Base-by-base conservation (phyloP, 306 rosid species). In the Dryas drummondii region DNA sequence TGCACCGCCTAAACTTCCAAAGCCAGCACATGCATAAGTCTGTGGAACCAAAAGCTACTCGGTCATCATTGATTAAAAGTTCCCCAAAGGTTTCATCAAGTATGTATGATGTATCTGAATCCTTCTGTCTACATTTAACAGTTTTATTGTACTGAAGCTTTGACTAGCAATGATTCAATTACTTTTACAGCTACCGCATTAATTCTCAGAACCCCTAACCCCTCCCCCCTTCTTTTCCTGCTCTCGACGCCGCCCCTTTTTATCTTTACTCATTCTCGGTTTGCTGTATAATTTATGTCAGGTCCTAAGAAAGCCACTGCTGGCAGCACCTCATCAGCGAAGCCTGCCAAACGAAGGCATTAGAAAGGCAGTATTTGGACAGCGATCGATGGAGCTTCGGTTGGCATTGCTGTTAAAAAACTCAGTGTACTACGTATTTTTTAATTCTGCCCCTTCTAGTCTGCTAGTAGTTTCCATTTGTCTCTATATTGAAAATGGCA, bases 301-400 rank as follows among this genome's bases (percentile, higher is more conserved):
- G n/a, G n/a, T n/a, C n/a, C n/a, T n/a, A n/a, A n/a, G n/a, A n/a
- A n/a, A n/a, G n/a, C n/a, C n/a, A n/a, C n/a, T n/a, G n/a, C 72
- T 9, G 79, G 89, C 74, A 82, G 93, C 87, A 90, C 96, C 72
- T 87, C 94, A 0, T 80, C 83, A 1, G 69, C n/a, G 63, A 96
- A 80, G 86, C 49, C 90, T 69, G 9, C 40, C 63, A 92, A 86
- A 80, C 82, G 94, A 67, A 90, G 96, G 96, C 89, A 91, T 78
- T 91, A 79, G 83, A 51, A 62, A 73, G 10, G 66, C 54, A 71
- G 22, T 19, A 42, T 77, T 68, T 53, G 67, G 72, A 80, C 62
- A 76, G 56, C 47, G 15, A 51, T 69, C 17, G 13, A 19, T 19
- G 48, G 32, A 50, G 49, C 55, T 19, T 27, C n/a, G 8, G 13